These are phyloP conservation scores for Epichloe gansuensis DNA, from an alignment of 2,329 filamentous ascomycete species.

Conservation along the genomic window DNA sequence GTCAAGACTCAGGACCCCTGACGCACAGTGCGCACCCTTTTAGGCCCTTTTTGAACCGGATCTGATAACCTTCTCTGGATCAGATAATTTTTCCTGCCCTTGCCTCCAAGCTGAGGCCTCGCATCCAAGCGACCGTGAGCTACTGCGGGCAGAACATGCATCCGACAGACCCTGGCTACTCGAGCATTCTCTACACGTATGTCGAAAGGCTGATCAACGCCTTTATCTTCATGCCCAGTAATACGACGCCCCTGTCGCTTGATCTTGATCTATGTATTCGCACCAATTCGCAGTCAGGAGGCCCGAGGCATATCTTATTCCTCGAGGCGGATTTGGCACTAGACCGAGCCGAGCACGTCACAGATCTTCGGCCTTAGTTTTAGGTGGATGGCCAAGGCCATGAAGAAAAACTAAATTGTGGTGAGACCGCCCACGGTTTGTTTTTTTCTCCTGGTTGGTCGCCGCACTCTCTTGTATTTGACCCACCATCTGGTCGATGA, in stretches of 20 bases:
- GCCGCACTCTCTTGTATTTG: neutral
- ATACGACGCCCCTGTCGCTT: too few relatives aligned
- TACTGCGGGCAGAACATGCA: neutral
- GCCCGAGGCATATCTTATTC: neutral
- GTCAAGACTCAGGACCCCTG: too few relatives aligned
- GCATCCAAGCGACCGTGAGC: neutral
- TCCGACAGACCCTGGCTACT: neutral
- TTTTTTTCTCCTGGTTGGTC: too few relatives aligned
- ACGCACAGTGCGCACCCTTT: neutral
- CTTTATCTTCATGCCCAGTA: too few relatives aligned
- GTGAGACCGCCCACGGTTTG: neutral
- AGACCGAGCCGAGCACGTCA: neutral
- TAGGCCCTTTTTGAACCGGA: neutral
- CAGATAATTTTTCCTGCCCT: neutral
- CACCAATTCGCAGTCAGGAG: too few relatives aligned
- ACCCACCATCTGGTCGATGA: neutral
- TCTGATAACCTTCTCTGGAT: neutral
- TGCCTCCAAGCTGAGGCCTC: neutral
- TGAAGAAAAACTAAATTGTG: too few relatives aligned
- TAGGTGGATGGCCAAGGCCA: neutral
- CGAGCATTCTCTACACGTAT: too few relatives aligned
- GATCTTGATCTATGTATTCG: too few relatives aligned
- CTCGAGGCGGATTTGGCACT: neutral
- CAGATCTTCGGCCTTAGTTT: neutral
- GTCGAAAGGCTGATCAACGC: too few relatives aligned